Conservation (phyloP, 768 basidiomycete genomes). For the Tulasnella calospora region DNA sequence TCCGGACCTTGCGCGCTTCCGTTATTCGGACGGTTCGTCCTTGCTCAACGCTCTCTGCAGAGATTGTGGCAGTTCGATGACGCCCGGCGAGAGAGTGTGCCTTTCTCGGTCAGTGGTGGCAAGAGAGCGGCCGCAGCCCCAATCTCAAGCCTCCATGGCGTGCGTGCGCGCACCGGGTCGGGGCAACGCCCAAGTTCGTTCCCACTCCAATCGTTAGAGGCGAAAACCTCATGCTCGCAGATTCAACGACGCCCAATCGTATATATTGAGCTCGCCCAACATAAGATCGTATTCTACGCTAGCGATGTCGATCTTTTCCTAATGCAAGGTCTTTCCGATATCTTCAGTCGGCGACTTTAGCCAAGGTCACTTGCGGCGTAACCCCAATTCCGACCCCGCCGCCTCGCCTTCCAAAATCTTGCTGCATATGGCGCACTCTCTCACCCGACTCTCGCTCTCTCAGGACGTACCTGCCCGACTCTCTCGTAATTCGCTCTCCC, state of each 20-base stretch:
- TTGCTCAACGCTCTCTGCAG: neutral
- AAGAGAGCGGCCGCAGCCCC: neutral
- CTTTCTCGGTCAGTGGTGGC: neutral
- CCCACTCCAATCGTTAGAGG: neutral
- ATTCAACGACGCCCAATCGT: neutral
- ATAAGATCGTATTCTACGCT: neutral
- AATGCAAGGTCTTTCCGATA: neutral
- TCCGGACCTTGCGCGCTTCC: conserved; percentile 1
- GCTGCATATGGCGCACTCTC: neutral
- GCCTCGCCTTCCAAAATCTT: neutral
- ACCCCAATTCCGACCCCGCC: conserved; percentile 3
- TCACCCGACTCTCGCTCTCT: too few relatives aligned
- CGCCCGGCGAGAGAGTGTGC: neutral
- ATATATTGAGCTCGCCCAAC: neutral
- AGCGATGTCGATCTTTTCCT: neutral
- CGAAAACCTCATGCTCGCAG: neutral
- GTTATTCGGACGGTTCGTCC: neutral
- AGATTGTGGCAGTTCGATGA: neutral
- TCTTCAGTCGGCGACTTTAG: neutral
- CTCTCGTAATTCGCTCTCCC: neutral
- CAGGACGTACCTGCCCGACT: neutral
- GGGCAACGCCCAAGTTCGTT: neutral
- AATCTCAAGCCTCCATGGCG: neutral
- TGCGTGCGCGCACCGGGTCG: neutral
- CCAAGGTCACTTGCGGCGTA: neutral